Evolutionary conservation across 495 filamentous ascomycete species (phyloP).

Genomic region (Talaromyces borbonicus): DNA sequence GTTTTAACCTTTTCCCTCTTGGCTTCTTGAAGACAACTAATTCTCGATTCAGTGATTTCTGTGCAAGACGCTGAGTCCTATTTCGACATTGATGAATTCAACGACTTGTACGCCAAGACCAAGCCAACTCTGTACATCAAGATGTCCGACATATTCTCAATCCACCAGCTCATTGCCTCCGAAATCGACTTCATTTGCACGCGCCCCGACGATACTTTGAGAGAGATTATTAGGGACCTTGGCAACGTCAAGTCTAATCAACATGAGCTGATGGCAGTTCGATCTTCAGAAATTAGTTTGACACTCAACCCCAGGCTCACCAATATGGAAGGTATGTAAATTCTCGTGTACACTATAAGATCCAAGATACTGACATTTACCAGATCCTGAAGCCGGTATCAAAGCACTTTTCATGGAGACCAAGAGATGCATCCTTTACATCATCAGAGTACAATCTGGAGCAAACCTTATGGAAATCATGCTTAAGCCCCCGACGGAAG

Average conservation of each 20-base stretch:
- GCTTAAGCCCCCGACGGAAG: constrained; percentile 72
- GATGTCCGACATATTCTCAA: constrained; percentile 93
- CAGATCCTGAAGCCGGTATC: constrained; percentile 80
- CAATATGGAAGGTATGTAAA: constrained; percentile 59
- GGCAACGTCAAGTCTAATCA: constrained; percentile 94
- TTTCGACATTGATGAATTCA: constrained; percentile 98
- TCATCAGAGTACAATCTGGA: constrained; percentile 94
- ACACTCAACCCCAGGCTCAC: constrained; percentile 87
- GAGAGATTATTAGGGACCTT: constrained; percentile 84
- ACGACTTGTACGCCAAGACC: constrained; percentile 89
- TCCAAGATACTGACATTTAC: constrained; percentile 9
- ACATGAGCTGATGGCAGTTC: constrained; percentile 77
- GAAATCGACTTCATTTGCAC: constrained; percentile 70
- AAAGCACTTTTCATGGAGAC: constrained; percentile 96
- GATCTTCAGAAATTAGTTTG: constrained; percentile 83
- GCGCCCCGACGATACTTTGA: constrained; percentile 74
- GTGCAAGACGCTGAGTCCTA: constrained; percentile 79
- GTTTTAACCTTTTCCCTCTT: constrained; percentile 13
- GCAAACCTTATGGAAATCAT: constrained; percentile 88
- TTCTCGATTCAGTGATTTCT: constrained; percentile 52
- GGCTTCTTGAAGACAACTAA: constrained; percentile 10
- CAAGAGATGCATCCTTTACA: constrained; percentile 93
- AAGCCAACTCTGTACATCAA: constrained; percentile 98
- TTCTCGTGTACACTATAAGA: too few species aligned
- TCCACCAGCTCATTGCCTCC: constrained; percentile 77